These are phyloP conservation scores for Albizia julibrissin DNA, from an alignment of 306 rosid species.

Conservation along the genomic window DNA sequence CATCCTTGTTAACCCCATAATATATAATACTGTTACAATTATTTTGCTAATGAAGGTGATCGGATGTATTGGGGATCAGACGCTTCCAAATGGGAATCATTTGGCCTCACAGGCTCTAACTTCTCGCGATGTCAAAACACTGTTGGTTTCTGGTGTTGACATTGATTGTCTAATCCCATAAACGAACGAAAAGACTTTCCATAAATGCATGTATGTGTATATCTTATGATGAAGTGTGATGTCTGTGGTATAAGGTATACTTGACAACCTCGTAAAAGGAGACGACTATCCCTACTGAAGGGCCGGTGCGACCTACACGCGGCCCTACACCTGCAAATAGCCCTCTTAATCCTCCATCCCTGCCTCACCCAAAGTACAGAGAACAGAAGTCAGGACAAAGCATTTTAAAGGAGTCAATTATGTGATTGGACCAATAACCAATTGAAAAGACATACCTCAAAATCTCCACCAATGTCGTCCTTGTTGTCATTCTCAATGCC, in stretches of 20 bases:
- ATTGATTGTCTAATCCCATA: constrained; percentile 17
- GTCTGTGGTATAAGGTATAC: constrained; percentile 54
- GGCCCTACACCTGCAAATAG: constrained; percentile 84
- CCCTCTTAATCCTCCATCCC: constrained; percentile 89
- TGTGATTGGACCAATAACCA: constrained; percentile 3
- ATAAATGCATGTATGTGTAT: constrained; percentile 5
- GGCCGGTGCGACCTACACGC: constrained; percentile 84
- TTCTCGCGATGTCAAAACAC: constrained; percentile 36
- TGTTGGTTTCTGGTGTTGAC: background rate
- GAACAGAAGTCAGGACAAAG: constrained; percentile 26
- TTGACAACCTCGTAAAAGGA: constrained; percentile 90
- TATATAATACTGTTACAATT: background rate
- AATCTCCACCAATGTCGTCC: constrained; percentile 75
- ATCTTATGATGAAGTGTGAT: constrained; percentile 38
- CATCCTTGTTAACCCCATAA: background rate
- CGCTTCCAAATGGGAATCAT: background rate
- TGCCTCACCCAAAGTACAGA: constrained; percentile 43
- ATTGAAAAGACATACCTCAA: constrained; percentile 64
- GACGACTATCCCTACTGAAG: constrained; percentile 91
- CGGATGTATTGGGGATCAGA: background rate
- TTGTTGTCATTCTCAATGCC: constrained; percentile 82
- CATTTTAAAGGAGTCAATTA: background rate
- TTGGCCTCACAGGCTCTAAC: constrained; percentile 20
- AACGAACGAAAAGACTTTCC: constrained; percentile 13
- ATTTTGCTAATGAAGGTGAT: constrained; percentile 14